Conservation (phyloP, 2,329 filamentous ascomycete species). For the Aciculosporium take region DNA sequence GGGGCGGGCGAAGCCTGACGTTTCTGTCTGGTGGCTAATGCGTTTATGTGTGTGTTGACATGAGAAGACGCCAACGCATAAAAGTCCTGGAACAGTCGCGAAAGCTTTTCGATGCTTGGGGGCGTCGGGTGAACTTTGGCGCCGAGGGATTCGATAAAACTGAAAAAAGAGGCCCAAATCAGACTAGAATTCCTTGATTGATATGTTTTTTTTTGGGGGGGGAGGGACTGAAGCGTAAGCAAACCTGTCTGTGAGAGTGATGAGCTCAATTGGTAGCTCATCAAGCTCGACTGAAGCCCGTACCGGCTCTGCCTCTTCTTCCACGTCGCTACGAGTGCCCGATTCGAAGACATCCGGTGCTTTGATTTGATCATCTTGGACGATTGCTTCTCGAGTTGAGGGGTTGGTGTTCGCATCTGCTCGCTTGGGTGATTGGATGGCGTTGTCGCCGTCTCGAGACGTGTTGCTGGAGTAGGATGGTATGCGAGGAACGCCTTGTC, state of each 20-base stretch:
- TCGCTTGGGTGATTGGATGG: constrained; percentile 24
- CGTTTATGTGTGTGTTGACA: constrained; percentile 75
- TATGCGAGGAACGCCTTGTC: constrained; percentile 16
- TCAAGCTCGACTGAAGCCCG: constrained; percentile 59
- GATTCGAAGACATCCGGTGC: constrained; percentile 37
- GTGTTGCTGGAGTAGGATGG: constrained; percentile 17
- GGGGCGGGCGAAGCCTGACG: constrained; percentile 48
- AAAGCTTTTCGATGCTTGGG: constrained; percentile 67
- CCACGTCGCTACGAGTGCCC: constrained; percentile 24
- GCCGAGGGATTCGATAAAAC: constrained; percentile 80
- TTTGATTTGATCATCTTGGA: constrained; percentile 15
- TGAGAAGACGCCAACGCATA: constrained; percentile 69
- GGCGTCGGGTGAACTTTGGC: constrained; percentile 78
- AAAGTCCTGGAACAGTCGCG: constrained; percentile 87
- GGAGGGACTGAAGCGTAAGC: constrained; percentile 1
- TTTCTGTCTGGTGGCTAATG: constrained; percentile 59
- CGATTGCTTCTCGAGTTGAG: constrained; percentile 10
- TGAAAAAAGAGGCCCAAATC: constrained; percentile 26
- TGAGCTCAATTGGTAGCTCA: constrained; percentile 84
- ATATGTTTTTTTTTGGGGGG: not conserved
- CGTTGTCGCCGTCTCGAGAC: constrained; percentile 17
- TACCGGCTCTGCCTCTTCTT: constrained; percentile 32
- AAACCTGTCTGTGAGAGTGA: constrained; percentile 78
- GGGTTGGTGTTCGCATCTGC: constrained; percentile 33
- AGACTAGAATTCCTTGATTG: not conserved